These are phyloP conservation scores for Myxozyma monticola DNA, from an alignment of 805 yeast genomes.

Conservation along the genomic window DNA sequence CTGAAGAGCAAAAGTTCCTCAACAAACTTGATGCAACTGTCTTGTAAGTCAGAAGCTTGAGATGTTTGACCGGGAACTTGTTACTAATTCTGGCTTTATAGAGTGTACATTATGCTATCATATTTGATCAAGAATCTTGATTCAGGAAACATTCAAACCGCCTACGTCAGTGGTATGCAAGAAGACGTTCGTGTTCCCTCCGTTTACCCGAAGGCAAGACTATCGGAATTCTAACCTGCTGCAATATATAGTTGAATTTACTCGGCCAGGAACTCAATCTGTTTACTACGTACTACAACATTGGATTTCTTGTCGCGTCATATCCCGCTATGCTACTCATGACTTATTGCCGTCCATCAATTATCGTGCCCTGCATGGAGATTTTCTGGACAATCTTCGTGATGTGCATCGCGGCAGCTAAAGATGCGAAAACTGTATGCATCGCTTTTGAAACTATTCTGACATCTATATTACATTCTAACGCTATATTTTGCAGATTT, in stretches of 20 bases:
- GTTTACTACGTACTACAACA: slow-evolving; percentile 33
- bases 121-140: slow-evolving; percentile 57
- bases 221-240: too few species aligned
- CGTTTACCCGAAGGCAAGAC: too few species aligned
- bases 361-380: slow-evolving; percentile 13
- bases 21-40: slow-evolving; percentile 40
- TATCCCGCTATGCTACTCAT: slow-evolving; percentile 11
- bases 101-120: slow-evolving; percentile 38
- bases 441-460: too few species aligned
- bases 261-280: slow-evolving; percentile 59
- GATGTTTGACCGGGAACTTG: too few species aligned
- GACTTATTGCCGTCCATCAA: slow-evolving; percentile 15
- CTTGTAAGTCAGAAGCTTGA: too few species aligned
- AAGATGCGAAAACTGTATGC: slow-evolving; percentile 47
- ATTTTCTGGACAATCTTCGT: slow-evolving; percentile 11
- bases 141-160: slow-evolving; percentile 58
- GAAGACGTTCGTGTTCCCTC: too few species aligned
- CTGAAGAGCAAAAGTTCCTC: slow-evolving; percentile 37
- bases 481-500: slow-evolving; percentile 43
- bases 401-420: slow-evolving; percentile 11
- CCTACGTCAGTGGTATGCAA: slow-evolving; percentile 66
- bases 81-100: too few species aligned
- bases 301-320: slow-evolving; percentile 12
- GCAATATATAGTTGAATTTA: too few species aligned
- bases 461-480: too few species aligned